A percentile compares a stretch with the other conserved stretches of the same genome.
These are phyloP conservation scores for Sphagnum contortum DNA, from an alignment of 225 moss, liverwort and hornwort species.

Conservation along the genomic window DNA sequence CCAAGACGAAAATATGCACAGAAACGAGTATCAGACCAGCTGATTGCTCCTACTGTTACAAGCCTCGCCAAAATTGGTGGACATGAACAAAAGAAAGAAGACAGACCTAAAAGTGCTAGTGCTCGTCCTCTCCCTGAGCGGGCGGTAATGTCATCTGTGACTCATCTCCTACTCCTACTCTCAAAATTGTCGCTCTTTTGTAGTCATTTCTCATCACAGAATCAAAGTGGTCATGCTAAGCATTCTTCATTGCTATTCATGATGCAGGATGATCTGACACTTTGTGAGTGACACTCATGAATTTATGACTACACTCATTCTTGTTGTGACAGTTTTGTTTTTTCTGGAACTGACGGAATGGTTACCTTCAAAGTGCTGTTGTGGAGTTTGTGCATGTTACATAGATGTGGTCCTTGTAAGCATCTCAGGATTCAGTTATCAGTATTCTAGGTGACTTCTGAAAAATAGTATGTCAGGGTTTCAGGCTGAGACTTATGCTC, in stretches of 20 bases:
- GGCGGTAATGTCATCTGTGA: conserved; percentile 16
- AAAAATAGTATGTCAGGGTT: no score
- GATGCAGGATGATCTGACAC: neutral
- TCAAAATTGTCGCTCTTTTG: neutral
- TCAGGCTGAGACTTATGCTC: no score
- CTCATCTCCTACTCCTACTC: neutral
- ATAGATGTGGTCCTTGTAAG: no score
- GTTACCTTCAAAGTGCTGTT: no score
- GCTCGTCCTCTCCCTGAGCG: conserved; percentile 18
- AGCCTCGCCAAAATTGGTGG: conserved; percentile 24
- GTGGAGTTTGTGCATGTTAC: no score
- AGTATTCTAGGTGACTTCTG: neutral
- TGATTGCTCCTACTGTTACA: conserved; percentile 46
- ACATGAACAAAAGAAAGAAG: conserved; percentile 3
- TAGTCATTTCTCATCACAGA: no score
- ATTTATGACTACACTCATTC: no score
- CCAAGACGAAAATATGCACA: conserved; percentile 17
- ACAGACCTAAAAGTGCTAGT: conserved; percentile 10
- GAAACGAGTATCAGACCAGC: conserved; percentile 29
- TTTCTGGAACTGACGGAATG: neutral
- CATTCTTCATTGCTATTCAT: neutral
- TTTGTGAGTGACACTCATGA: neutral
- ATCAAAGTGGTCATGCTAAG: no score
- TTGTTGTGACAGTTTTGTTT: neutral
- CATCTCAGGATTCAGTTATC: neutral